Base-by-base conservation (phyloP, 352 stramenopile genomes). In the Globisporangium cystogenes region DNA sequence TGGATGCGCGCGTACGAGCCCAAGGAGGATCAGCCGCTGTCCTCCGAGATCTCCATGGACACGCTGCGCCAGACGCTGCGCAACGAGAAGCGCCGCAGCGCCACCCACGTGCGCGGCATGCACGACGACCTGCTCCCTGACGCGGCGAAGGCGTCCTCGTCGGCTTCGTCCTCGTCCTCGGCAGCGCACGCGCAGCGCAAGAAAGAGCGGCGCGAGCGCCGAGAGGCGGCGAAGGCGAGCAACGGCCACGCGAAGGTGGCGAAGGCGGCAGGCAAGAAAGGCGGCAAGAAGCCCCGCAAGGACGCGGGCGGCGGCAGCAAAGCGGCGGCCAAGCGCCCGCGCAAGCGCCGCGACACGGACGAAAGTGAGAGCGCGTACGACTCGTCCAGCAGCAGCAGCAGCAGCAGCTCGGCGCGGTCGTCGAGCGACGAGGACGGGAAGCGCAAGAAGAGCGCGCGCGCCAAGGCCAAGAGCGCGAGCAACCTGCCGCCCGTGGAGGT, bases 1-100 rank as follows among this genome's bases (percentile, higher is more conserved):
- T 92, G 81, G 81, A 90, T 92, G 81, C 72, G 67, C 36, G 61
- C 68, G 49, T 92, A 84, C 60, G 67, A 72, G 43, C 54, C 71
- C 5, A 53, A 60, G 16, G 70, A 78, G 49, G 73, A 90, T 59
- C 70, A 86, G 53, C 57, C 76, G 24, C 45, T 84, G 36, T 61
- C 56, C 35, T 59, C 53, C 14, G 78, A 86, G 40, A 71, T 92
- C 21, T 80, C 63, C 43, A 68, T 92, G 53, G 76, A 86, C 42
- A 60, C 66, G 35, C 55, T 89, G 6, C 69, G 68, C 24, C 66
- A 84, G 49, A 80, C 51, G 10, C 51, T 68, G 40, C 62, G 67
- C 40, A 55, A 67, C 7, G 77, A 89, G 60, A 74, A 70, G 7
- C 82, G 83, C 48, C 58, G 86, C 51, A 60, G 44, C 1, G 69